These are phyloP conservation scores for Ustilago cynodontis DNA, from an alignment of 1,284 basidiomycete genomes.

Conservation along the genomic window DNA sequence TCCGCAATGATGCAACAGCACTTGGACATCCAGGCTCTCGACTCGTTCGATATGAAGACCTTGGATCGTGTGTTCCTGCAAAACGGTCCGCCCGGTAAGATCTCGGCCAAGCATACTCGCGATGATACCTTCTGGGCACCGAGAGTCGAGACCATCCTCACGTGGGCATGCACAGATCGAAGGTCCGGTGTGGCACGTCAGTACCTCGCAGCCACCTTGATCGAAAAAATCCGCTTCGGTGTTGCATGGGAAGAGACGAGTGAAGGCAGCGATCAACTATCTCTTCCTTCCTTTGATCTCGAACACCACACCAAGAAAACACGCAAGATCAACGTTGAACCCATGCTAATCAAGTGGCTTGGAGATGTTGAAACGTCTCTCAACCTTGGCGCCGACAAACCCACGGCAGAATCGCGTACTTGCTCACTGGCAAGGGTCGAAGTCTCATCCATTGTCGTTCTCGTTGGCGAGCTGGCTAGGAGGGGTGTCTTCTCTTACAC, in stretches of 20 bases:
- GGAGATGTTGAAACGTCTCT: constrained; percentile 68
- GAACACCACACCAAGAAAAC: constrained; percentile 39
- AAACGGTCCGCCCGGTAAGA: not conserved
- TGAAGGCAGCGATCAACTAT: constrained; percentile 39
- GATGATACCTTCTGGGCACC: constrained; percentile 38
- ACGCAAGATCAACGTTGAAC: constrained; percentile 69
- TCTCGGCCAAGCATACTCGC: constrained; percentile 18
- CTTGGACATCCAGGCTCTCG: constrained; percentile 39
- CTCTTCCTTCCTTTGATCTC: constrained; percentile 36
- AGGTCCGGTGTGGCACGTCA: constrained; percentile 78
- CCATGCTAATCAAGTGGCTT: constrained; percentile 82
- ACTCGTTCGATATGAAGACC: constrained; percentile 42
- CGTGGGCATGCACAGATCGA: constrained; percentile 85
- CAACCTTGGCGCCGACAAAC: not conserved
- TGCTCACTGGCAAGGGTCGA: constrained; percentile 27
- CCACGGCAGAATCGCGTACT: not conserved
- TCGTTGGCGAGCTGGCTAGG: constrained; percentile 84
- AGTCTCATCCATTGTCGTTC: constrained; percentile 75
- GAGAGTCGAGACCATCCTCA: constrained; percentile 77
- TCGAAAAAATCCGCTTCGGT: constrained; percentile 76
- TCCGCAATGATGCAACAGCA: constrained; percentile 24
- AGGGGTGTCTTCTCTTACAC: constrained; percentile 83
- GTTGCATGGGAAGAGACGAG: constrained; percentile 44
- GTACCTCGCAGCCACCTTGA: constrained; percentile 82
- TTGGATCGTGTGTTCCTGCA: constrained; percentile 43